Evolutionary conservation across 2,329 filamentous ascomycete genomes (phyloP).

Genomic region (Byssochlamys sp.): DNA sequence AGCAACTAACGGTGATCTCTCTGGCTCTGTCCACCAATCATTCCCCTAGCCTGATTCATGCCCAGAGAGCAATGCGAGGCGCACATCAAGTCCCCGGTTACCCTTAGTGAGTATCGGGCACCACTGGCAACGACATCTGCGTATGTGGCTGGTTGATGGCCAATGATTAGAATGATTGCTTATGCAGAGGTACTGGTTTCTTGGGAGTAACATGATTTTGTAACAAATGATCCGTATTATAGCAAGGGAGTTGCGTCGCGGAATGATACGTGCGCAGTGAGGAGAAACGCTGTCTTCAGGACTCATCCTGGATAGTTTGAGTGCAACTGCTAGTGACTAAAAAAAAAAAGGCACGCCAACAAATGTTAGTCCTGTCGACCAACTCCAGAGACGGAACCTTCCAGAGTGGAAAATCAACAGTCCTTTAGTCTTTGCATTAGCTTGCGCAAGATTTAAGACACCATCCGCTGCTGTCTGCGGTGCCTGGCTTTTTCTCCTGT

Average conservation of each 20-base stretch:
- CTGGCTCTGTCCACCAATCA: neutral
- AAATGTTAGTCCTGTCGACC: neutral
- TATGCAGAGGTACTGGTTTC: neutral
- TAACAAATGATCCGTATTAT: neutral
- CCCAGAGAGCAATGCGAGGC: neutral
- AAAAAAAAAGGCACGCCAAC: neutral
- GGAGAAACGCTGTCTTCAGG: neutral
- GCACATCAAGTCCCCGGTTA: neutral
- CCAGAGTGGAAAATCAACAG: neutral
- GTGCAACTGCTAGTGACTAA: neutral
- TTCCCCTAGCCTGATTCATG: neutral
- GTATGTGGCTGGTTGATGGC: neutral
- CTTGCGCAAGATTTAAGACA: neutral
- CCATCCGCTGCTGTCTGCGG: neutral
- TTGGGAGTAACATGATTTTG: neutral
- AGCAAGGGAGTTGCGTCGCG: neutral
- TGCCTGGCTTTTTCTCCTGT: neutral
- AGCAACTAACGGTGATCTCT: neutral
- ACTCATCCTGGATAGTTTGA: neutral
- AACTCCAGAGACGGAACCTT: neutral
- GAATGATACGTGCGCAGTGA: neutral
- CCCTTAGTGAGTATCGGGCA: neutral
- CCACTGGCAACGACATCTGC: neutral
- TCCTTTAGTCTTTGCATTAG: neutral
- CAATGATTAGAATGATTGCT: neutral